These are phyloP conservation scores for Kluyveromyces sp. DNA, from an alignment of 1,139 yeast species.

Conservation along the genomic window DNA sequence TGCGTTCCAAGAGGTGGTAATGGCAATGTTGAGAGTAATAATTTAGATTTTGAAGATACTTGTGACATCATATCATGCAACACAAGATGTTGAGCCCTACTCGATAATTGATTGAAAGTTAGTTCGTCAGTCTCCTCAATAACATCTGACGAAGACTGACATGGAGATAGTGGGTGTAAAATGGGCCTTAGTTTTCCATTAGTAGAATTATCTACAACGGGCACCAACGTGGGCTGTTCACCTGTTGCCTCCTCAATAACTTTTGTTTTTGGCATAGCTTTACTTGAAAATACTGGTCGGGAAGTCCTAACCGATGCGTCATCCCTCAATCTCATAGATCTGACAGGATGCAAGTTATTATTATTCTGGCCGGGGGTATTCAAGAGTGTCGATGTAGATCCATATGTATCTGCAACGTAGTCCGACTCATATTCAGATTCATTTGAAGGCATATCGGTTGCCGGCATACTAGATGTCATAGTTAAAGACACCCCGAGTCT, in stretches of 20 bases:
- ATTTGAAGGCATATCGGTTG: slow-evolving; percentile 10
- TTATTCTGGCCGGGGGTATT: not conserved
- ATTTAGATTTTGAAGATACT: slow-evolving; percentile 53
- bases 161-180: slow-evolving; percentile 10
- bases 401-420: slow-evolving; percentile 8
- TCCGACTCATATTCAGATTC: slow-evolving; percentile 23
- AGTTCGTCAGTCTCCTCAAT: slow-evolving; percentile 34
- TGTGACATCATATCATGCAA: slow-evolving; percentile 75
- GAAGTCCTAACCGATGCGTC: slow-evolving; percentile 12
- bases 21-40: slow-evolving; percentile 83
- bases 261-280: slow-evolving; percentile 67
- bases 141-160: slow-evolving; percentile 22
- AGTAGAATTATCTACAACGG: slow-evolving; percentile 34
- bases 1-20: slow-evolving; percentile 82
- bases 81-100: slow-evolving; percentile 83
- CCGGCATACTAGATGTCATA: slow-evolving; percentile 54
- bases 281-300: slow-evolving; percentile 70
- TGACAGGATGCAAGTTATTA: not conserved
- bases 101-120: slow-evolving; percentile 79
- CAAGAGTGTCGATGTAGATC: slow-evolving; percentile 2
- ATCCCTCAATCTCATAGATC: slow-evolving; percentile 5
- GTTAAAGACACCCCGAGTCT: slow-evolving; percentile 68
- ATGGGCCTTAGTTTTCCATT: slow-evolving; percentile 14
- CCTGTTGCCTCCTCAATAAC: slow-evolving; percentile 64
- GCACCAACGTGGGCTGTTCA: slow-evolving; percentile 49